phyloP scores from a whole-genome alignment of 345 rosid genomes.

The Populus pruinosa region DNA sequence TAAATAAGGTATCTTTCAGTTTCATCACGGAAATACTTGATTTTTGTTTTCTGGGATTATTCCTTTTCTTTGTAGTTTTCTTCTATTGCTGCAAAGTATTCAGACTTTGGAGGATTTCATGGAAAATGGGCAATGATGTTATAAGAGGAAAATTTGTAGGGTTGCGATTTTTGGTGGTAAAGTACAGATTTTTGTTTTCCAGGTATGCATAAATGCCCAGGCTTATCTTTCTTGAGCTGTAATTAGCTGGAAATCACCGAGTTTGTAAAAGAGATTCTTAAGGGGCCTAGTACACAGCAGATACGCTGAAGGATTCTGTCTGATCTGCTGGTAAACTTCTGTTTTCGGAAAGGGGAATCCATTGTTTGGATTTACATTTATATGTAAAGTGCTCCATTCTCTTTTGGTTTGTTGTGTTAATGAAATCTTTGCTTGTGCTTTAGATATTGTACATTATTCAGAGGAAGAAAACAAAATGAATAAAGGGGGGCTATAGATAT shows the following conservation, averaged over 20 bases:
- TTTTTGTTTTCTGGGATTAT: slow-evolving; percentile 23
- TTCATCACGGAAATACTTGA: slow-evolving; percentile 1
- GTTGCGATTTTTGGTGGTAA: slow-evolving; percentile 29
- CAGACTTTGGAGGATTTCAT: slow-evolving; percentile 24
- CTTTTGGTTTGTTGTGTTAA: slow-evolving; percentile 27
- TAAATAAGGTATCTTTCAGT: slow-evolving; percentile 4
- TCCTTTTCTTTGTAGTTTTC: slow-evolving; percentile 15
- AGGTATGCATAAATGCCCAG: slow-evolving; percentile 4
- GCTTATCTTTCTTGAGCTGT: slow-evolving; percentile 29
- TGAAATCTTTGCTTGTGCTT: slow-evolving; percentile 23
- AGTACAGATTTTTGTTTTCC: slow-evolving; percentile 25
- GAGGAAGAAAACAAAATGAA: neutral
- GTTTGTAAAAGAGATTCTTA: neutral
- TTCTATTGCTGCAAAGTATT: slow-evolving; percentile 20
- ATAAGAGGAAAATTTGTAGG: slow-evolving; percentile 17
- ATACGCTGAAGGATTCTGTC: slow-evolving; percentile 11
- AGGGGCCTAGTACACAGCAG: neutral
- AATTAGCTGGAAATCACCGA: slow-evolving; percentile 34
- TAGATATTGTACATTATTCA: slow-evolving; percentile 23
- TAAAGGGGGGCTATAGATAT: slow-evolving; percentile 8
- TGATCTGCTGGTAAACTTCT: slow-evolving; percentile 24
- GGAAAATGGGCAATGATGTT: slow-evolving; percentile 19
- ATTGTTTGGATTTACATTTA: slow-evolving; percentile 27
- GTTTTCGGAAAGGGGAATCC: slow-evolving; percentile 35
- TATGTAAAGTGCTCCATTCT: slow-evolving; percentile 46